These are phyloP conservation scores for Suaeda aralocaspica DNA, from an alignment of 148 eudicot species.

Conservation along the genomic window DNA sequence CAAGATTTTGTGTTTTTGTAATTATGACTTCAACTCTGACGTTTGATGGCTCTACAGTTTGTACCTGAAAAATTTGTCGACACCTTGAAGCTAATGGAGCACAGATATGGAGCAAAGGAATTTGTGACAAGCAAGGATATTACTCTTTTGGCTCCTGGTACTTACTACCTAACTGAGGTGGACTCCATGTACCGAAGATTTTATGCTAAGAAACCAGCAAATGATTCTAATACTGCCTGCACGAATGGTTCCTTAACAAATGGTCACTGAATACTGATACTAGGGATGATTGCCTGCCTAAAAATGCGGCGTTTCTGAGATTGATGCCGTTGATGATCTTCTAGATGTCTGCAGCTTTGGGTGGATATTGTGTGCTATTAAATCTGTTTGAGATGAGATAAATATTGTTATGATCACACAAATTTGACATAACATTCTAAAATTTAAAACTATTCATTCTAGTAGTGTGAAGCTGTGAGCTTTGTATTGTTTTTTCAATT, in stretches of 20 bases:
- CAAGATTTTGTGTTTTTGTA: too few species aligned
- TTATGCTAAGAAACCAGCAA: constrained; percentile 48
- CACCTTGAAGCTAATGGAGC: constrained; percentile 82
- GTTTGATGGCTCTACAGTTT: constrained; percentile 36
- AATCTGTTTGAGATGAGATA: constrained; percentile 19
- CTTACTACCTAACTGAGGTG: constrained; percentile 79
- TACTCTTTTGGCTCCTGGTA: constrained; percentile 58
- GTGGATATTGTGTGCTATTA: constrained; percentile 1
- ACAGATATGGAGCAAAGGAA: constrained; percentile 77
- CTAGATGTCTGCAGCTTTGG: constrained; percentile 5
- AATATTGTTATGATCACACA: constrained; percentile 12
- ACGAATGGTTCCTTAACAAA: constrained; percentile 45
- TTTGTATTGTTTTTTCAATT: constrained; percentile 4
- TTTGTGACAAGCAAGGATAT: constrained; percentile 79
- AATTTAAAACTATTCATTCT: constrained; percentile 16
- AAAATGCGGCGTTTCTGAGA: background rate
- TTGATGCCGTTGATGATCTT: background rate
- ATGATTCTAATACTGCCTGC: background rate
- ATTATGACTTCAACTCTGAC: background rate
- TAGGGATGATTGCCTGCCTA: background rate
- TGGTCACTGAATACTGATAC: constrained; percentile 56
- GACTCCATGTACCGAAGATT: constrained; percentile 70
- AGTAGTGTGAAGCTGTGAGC: constrained; percentile 18
- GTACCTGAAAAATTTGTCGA: constrained; percentile 82
- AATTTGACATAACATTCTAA: background rate